These are phyloP conservation scores for Neospermospora avenae DNA, from an alignment of 2,329 filamentous ascomycete species.

Conservation along the genomic window DNA sequence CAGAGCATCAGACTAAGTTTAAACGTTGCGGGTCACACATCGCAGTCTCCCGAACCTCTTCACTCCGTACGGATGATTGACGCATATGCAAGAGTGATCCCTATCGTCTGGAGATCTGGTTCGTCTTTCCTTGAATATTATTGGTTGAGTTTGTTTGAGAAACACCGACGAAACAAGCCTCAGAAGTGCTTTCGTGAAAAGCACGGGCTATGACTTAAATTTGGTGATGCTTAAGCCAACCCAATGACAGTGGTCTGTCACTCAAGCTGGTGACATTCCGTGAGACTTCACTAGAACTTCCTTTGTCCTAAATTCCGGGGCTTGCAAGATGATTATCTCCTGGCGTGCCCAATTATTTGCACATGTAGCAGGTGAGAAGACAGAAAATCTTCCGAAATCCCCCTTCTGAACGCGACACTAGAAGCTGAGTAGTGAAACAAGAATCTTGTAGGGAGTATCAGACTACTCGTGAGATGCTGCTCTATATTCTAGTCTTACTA, in stretches of 20 bases:
- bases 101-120: conserved; percentile 7
- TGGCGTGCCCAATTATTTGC: background rate
- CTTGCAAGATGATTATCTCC: background rate
- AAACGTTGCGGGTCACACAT: background rate
- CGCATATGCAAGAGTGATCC: background rate
- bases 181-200: background rate
- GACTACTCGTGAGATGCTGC: no score
- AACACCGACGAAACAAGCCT: conserved; percentile 15
- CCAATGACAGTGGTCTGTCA: background rate
- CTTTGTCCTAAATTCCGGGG: background rate
- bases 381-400: no score
- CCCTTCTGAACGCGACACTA: no score
- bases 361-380: no score
- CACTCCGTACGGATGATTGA: background rate
- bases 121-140: background rate
- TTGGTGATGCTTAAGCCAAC: background rate
- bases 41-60: background rate
- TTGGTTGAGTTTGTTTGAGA: conserved; percentile 9
- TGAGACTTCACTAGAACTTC: background rate
- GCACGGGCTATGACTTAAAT: conserved; percentile 5
- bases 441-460: no score
- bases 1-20: background rate
- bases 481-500: no score
- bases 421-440: no score
- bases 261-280: background rate